Percentiles rank a stretch among this genome's conserved stretches.
Evolutionary conservation across 805 yeast species (phyloP).

Genomic region (Cyberlindnera japonica): DNA sequence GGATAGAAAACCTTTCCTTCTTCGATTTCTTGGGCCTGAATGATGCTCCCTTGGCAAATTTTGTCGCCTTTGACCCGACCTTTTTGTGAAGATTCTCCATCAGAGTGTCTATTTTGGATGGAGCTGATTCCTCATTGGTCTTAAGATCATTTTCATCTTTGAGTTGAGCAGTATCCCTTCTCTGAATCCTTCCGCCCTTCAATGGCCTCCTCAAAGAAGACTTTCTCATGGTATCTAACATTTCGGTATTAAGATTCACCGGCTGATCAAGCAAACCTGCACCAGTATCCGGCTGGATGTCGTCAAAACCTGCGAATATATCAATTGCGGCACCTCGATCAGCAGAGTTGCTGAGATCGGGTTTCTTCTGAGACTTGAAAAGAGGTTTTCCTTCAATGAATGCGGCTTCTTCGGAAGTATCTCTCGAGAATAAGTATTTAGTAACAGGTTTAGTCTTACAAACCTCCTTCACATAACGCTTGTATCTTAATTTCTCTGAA

Average conservation of each 20-base stretch:
- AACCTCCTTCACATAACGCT: slow-evolving; percentile 25
- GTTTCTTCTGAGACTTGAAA: slow-evolving; percentile 1
- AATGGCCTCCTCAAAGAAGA: slow-evolving; percentile 15
- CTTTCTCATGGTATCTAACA: slow-evolving; percentile 13
- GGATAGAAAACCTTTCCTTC: slow-evolving; percentile 10
- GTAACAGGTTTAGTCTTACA: slow-evolving; percentile 23
- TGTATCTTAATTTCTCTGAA: slow-evolving; percentile 25
- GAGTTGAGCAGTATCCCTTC: too few species aligned
- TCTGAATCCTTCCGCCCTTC: too few species aligned
- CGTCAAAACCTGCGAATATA: slow-evolving; percentile 15
- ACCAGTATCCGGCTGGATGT: slow-evolving; percentile 1
- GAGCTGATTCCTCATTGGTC: not conserved
- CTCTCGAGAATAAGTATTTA: slow-evolving; percentile 12
- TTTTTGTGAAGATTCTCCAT: slow-evolving; percentile 2
- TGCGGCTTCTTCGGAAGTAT: not conserved
- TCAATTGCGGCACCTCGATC: slow-evolving; percentile 5
- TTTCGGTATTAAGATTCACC: slow-evolving; percentile 9
- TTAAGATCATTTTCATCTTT: too few species aligned
- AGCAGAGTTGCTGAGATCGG: not conserved
- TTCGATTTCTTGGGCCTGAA: not conserved
- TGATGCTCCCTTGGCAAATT: slow-evolving; percentile 14
- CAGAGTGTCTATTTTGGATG: not conserved
- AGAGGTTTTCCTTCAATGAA: slow-evolving; percentile 5
- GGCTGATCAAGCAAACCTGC: slow-evolving; percentile 3
- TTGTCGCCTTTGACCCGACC: slow-evolving; percentile 10